A percentile compares a stretch with the other conserved stretches of the same genome.
Evolutionary conservation across 2,329 filamentous ascomycete genomes (phyloP).

Genomic region (Mollisiaceae sp.): DNA sequence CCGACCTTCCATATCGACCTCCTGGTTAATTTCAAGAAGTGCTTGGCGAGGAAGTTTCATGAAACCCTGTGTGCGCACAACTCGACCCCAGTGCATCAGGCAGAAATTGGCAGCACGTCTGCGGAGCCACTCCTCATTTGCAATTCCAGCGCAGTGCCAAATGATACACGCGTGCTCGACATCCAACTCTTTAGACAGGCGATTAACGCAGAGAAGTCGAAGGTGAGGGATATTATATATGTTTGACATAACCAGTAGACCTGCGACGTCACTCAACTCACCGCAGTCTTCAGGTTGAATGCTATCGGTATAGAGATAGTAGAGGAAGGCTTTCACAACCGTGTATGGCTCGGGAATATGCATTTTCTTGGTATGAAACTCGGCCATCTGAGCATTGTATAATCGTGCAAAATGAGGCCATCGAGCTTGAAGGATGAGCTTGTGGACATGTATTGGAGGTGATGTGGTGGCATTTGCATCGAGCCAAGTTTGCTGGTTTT

Average conservation of each 20-base stretch:
- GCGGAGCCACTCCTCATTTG: slow-evolving; percentile 92
- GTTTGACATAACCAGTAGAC: slow-evolving; percentile 95
- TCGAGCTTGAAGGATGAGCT: slow-evolving; percentile 88
- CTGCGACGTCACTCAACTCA: slow-evolving; percentile 84
- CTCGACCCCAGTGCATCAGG: slow-evolving; percentile 90
- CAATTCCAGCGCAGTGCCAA: slow-evolving; percentile 91
- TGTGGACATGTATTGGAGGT: slow-evolving; percentile 89
- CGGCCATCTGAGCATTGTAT: slow-evolving; percentile 93
- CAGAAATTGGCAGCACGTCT: slow-evolving; percentile 87
- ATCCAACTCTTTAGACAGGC: slow-evolving; percentile 87
- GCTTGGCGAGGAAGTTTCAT: slow-evolving; percentile 77
- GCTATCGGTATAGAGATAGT: slow-evolving; percentile 95
- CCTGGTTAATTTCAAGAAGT: slow-evolving; percentile 89
- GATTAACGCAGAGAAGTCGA: slow-evolving; percentile 87
- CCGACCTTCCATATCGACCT: slow-evolving; percentile 90
- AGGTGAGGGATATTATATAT: slow-evolving; percentile 97
- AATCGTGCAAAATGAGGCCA: slow-evolving; percentile 97
- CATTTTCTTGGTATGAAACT: slow-evolving; percentile 97
- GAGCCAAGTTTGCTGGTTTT: slow-evolving; percentile 55
- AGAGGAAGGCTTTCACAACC: slow-evolving; percentile 91
- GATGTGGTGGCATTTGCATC: slow-evolving; percentile 70
- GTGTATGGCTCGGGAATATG: slow-evolving; percentile 96
- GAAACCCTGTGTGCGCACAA: slow-evolving; percentile 90
- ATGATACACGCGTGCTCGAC: slow-evolving; percentile 94
- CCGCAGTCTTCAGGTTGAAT: slow-evolving; percentile 67